Evolutionary conservation across 495 filamentous ascomycete species (phyloP).

Genomic region (Rhizodiscina lignyota): DNA sequence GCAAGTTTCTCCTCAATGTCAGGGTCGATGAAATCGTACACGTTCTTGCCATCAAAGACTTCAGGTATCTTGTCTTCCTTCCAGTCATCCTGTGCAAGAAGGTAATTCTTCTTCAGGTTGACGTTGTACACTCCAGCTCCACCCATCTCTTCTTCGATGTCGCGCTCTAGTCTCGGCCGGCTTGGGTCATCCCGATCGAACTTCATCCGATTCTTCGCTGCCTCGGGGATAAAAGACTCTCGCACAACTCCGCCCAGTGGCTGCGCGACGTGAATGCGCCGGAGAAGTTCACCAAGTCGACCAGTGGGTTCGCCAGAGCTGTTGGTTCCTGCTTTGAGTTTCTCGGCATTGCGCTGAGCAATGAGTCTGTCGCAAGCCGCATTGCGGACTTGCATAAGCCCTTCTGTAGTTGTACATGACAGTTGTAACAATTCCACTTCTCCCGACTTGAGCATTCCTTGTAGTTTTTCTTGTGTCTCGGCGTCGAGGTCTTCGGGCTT

Average conservation of each 20-base stretch:
- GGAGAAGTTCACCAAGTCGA: slow-evolving; percentile 71
- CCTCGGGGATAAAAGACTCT: slow-evolving; percentile 82
- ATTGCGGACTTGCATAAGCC: slow-evolving; percentile 88
- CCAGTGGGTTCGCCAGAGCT: slow-evolving; percentile 55
- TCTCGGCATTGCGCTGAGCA: slow-evolving; percentile 82
- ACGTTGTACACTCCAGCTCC: slow-evolving; percentile 92
- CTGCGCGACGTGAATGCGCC: slow-evolving; percentile 88
- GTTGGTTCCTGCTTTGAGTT: slow-evolving; percentile 75
- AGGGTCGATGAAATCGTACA: slow-evolving; percentile 91
- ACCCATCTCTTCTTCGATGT: slow-evolving; percentile 83
- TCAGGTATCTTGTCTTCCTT: slow-evolving; percentile 93
- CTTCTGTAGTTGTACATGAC: slow-evolving; percentile 90
- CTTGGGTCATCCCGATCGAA: slow-evolving; percentile 80
- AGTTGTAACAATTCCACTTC: slow-evolving; percentile 83
- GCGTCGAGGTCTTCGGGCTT: slow-evolving; percentile 75
- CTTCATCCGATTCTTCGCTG: slow-evolving; percentile 60
- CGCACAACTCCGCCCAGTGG: slow-evolving; percentile 63
- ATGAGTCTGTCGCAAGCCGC: slow-evolving; percentile 84
- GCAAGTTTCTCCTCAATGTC: slow-evolving; percentile 87
- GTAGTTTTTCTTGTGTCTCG: slow-evolving; percentile 59
- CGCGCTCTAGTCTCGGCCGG: slow-evolving; percentile 60
- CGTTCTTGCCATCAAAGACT: slow-evolving; percentile 82
- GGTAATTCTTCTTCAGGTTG: slow-evolving; percentile 72
- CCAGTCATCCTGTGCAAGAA: slow-evolving; percentile 74
- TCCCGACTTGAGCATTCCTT: slow-evolving; percentile 62